A percentile compares a stretch with the other conserved stretches of the same genome.
These are phyloP conservation scores for Ilex aquifolium DNA, from an alignment of 257 asterid species.

Conservation along the genomic window DNA sequence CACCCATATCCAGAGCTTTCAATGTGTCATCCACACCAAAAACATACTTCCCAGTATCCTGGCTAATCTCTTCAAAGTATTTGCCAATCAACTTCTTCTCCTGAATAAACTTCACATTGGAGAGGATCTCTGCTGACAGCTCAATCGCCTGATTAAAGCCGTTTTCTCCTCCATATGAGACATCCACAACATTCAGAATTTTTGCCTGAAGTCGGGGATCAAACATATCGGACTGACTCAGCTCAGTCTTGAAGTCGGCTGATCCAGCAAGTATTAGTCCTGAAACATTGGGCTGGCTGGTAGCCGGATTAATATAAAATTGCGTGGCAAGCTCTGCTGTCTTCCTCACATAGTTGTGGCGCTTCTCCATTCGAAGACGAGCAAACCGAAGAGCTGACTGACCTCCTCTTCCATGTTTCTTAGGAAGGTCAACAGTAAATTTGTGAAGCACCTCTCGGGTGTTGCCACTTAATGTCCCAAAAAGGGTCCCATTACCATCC, in stretches of 20 bases:
- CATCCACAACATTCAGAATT: constrained; percentile 1
- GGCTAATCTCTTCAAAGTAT: constrained; percentile 2
- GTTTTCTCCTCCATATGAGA: not conserved
- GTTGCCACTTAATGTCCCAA: constrained; percentile 3
- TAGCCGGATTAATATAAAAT: not conserved
- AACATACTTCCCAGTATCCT: constrained; percentile 4
- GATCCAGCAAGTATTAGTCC: constrained; percentile 3
- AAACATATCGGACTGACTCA: constrained; percentile 1
- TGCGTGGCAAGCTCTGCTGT: constrained; percentile 4
- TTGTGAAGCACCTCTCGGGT: constrained; percentile 1
- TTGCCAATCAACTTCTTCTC: constrained; percentile 3
- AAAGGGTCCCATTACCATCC: constrained; percentile 2
- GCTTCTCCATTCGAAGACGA: constrained; percentile 5
- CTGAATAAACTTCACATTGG: constrained; percentile 3
- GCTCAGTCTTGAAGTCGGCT: constrained; percentile 1
- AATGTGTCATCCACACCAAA: constrained; percentile 3
- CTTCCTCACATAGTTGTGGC: constrained; percentile 2
- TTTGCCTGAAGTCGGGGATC: constrained; percentile 4
- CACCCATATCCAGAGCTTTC: constrained; percentile 4
- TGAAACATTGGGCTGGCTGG: constrained; percentile 2
- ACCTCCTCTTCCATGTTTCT: constrained; percentile 2
- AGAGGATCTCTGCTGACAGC: not conserved
- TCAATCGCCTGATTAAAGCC: constrained; percentile 3
- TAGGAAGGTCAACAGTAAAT: constrained; percentile 2
- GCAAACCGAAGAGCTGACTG: constrained; percentile 2